Evolutionary conservation across 2,329 filamentous ascomycete genomes (phyloP).

Genomic region (Penicillium brasilianum): DNA sequence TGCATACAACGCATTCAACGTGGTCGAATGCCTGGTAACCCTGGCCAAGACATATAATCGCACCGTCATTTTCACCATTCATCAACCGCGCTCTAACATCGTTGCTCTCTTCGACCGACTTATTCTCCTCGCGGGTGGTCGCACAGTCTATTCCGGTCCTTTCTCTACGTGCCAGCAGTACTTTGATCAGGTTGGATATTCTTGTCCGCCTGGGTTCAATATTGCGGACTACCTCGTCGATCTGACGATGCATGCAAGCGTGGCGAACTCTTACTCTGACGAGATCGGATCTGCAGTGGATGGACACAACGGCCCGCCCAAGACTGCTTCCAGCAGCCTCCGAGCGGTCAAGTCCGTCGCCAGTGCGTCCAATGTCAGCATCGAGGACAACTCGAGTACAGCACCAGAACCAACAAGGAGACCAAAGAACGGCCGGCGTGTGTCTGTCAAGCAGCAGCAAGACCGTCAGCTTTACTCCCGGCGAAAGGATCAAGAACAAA

Average conservation of each 20-base stretch:
- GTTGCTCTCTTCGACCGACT: slow-evolving; percentile 94
- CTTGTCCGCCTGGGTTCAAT: slow-evolving; percentile 95
- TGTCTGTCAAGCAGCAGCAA: slow-evolving; percentile 84
- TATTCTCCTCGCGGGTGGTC: slow-evolving; percentile 86
- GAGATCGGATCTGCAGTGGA: slow-evolving; percentile 60
- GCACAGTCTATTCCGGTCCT: slow-evolving; percentile 90
- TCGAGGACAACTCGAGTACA: slow-evolving; percentile 68
- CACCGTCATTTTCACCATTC: slow-evolving; percentile 97
- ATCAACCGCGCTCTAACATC: slow-evolving; percentile 97
- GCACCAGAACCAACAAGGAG: slow-evolving; percentile 67
- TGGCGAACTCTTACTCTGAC: slow-evolving; percentile 58
- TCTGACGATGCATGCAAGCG: slow-evolving; percentile 91
- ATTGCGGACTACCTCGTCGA: slow-evolving; percentile 98
- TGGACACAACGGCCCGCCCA: slow-evolving; percentile 63
- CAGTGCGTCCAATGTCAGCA: slow-evolving; percentile 77
- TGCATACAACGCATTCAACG: slow-evolving; percentile 97
- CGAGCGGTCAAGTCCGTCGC: slow-evolving; percentile 88
- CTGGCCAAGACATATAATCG: slow-evolving; percentile 95
- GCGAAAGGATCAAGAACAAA: slow-evolving; percentile 65
- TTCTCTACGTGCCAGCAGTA: slow-evolving; percentile 88
- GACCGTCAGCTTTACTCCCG: slow-evolving; percentile 89
- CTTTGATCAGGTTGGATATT: slow-evolving; percentile 89
- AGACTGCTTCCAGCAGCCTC: slow-evolving; percentile 82
- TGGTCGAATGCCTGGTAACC: slow-evolving; percentile 92
- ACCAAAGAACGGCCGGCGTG: slow-evolving; percentile 71